These are phyloP conservation scores for Ophiocordyceps polyrhachis-furcata DNA, from an alignment of 2,329 filamentous ascomycete genomes.

Conservation along the genomic window DNA sequence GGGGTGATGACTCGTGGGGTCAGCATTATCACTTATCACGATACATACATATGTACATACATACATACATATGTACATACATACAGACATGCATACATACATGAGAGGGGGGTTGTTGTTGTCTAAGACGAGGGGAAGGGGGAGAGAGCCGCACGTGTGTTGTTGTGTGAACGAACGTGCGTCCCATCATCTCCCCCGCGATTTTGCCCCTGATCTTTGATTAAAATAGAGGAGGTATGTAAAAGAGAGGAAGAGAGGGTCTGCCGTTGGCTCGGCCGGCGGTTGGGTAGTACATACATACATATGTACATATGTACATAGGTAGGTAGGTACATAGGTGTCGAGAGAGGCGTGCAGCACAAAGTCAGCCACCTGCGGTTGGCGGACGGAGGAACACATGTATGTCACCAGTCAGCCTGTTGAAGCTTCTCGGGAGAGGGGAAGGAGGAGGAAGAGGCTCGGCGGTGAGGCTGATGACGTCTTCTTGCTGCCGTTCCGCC, in stretches of 20 bases:
- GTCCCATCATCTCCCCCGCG: background rate
- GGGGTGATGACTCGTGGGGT: background rate
- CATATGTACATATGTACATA: too few species aligned
- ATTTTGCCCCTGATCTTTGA: background rate
- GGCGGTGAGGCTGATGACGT: background rate
- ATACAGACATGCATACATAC: too few species aligned
- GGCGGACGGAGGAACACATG: background rate
- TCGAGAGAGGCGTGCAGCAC: background rate
- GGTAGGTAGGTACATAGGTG: background rate
- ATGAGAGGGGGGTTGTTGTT: too few species aligned
- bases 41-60: too few species aligned
- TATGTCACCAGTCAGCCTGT: background rate
- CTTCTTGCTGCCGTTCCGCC: too few species aligned
- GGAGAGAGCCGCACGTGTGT: background rate
- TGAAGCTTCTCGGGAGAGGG: background rate
- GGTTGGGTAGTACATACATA: too few species aligned
- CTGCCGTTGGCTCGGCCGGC: background rate
- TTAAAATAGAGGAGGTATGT: background rate
- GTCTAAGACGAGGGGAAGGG: background rate
- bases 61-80: too few species aligned
- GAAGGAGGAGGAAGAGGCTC: background rate
- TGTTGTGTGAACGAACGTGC: background rate
- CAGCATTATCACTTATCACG: background rate
- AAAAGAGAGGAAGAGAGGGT: too few species aligned
- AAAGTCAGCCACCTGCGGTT: background rate